phyloP scores from a whole-genome alignment of 495 filamentous ascomycete species.

The Cetradonia linearis region DNA sequence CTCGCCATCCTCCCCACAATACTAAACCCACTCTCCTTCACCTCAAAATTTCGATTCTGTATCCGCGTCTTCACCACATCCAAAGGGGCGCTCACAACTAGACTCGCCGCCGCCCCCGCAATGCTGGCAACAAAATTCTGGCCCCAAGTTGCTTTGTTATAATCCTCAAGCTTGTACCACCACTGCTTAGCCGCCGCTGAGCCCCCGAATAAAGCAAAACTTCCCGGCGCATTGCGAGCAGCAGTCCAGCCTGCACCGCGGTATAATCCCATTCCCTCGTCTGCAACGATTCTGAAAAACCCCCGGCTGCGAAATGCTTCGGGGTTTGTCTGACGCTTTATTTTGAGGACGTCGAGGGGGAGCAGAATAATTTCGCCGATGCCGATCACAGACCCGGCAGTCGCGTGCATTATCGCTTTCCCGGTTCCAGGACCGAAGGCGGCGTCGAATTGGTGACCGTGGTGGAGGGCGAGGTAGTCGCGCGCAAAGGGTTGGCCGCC shows the following conservation, averaged over 20 bases:
- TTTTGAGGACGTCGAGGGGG: constrained; percentile 95
- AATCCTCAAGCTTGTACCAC: constrained; percentile 75
- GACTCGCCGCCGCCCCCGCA: constrained; percentile 80
- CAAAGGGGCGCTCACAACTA: constrained; percentile 87
- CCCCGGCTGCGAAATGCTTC: constrained; percentile 94
- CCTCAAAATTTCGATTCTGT: constrained; percentile 98
- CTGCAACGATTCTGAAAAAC: constrained; percentile 74
- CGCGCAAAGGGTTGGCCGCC: constrained; percentile 93
- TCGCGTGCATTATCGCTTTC: constrained; percentile 97
- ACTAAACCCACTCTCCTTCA: constrained; percentile 84
- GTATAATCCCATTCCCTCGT: constrained; percentile 95
- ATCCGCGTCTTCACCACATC: constrained; percentile 99
- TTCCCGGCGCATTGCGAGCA: constrained; percentile 90
- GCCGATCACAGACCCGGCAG: constrained; percentile 87
- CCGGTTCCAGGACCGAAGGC: constrained; percentile 92
- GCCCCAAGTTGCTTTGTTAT: constrained; percentile 86
- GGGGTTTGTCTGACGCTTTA: constrained; percentile 98
- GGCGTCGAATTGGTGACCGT: constrained; percentile 71
- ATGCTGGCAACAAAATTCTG: constrained; percentile 98
- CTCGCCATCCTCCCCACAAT: constrained; percentile 84
- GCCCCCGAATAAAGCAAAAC: constrained; percentile 96
- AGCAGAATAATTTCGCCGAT: constrained; percentile 95
- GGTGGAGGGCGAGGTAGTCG: constrained; percentile 76
- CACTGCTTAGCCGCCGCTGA: constrained; percentile 98
- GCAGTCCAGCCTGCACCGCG: constrained; percentile 96